phyloP scores from a whole-genome alignment of 1,139 yeast genomes.

The Eremothecium cymbalariae region DNA sequence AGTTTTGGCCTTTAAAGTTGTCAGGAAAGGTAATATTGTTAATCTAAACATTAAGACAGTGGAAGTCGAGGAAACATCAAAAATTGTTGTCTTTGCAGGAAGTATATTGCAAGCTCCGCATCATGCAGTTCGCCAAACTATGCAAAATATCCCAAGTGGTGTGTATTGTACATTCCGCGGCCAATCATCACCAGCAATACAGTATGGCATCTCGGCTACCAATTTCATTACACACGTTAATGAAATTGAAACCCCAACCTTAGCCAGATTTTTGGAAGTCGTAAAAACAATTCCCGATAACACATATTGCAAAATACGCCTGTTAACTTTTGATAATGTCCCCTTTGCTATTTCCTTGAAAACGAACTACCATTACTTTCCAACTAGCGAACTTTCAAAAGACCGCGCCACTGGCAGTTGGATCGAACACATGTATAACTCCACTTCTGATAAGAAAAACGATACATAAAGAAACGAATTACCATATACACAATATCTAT shows the following conservation, averaged over 20 bases:
- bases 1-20: constrained; percentile 49
- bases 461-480: background rate
- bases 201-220: constrained; percentile 71
- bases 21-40: constrained; percentile 50
- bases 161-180: constrained; percentile 69
- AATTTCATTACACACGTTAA: constrained; percentile 86
- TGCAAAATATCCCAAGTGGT: constrained; percentile 69
- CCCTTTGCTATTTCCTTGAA: constrained; percentile 81
- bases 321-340: constrained; percentile 76
- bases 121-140: constrained; percentile 67
- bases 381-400: constrained; percentile 61
- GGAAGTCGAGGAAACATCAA: constrained; percentile 51
- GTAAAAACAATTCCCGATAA: constrained; percentile 65
- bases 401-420: constrained; percentile 41
- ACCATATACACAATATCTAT: background rate
- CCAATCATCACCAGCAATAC: constrained; percentile 79
- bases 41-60: constrained; percentile 55
- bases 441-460: constrained; percentile 12
- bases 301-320: constrained; percentile 70
- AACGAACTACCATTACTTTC: constrained; percentile 86
- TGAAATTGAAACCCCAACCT: constrained; percentile 61
- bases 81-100: constrained; percentile 75
- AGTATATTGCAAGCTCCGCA: constrained; percentile 60
- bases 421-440: constrained; percentile 39
- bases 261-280: constrained; percentile 55